phyloP scores from a whole-genome alignment of 352 stramenopile species.

The Globisporangium echinulatum region DNA sequence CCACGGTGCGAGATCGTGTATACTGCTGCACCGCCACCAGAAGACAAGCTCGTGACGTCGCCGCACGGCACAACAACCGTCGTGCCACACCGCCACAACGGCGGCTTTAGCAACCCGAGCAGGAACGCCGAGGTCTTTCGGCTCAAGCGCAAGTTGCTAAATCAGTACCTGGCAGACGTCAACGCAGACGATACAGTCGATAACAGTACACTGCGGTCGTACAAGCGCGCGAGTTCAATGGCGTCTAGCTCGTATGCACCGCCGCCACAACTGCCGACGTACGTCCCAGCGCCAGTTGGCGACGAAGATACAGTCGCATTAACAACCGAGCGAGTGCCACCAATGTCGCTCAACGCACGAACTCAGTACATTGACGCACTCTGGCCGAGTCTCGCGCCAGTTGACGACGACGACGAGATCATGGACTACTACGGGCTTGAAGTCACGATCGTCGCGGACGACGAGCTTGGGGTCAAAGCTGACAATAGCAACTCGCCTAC shows the following conservation, averaged over 20 bases:
- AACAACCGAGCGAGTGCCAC: conserved; percentile 30
- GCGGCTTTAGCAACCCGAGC: conserved; percentile 68
- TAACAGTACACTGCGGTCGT: conserved; percentile 3
- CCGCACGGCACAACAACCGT: conserved; percentile 46
- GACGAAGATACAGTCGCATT: conserved; percentile 34
- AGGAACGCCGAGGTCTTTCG: conserved; percentile 62
- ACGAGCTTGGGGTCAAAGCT: conserved; percentile 21
- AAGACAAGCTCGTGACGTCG: conserved; percentile 52
- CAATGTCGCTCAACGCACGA: conserved; percentile 48
- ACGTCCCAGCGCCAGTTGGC: conserved; percentile 33
- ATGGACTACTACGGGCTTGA: conserved; percentile 77
- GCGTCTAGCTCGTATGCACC: conserved; percentile 8
- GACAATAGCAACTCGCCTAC: too few species aligned
- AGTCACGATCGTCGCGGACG: conserved; percentile 64
- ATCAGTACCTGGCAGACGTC: conserved; percentile 45
- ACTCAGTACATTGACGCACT: conserved; percentile 63
- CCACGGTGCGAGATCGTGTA: conserved; percentile 70
- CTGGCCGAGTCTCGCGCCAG: conserved; percentile 53
- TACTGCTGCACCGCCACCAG: conserved; percentile 43
- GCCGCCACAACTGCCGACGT: conserved; percentile 32
- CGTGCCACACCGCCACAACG: conserved; percentile 50
- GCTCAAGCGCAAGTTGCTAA: conserved; percentile 55
- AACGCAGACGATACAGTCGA: neutral
- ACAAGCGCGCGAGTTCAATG: conserved; percentile 13
- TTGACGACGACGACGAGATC: conserved; percentile 62